Evolutionary conservation across 148 eudicot species (phyloP).

Genomic region (Polygonum aviculare): DNA sequence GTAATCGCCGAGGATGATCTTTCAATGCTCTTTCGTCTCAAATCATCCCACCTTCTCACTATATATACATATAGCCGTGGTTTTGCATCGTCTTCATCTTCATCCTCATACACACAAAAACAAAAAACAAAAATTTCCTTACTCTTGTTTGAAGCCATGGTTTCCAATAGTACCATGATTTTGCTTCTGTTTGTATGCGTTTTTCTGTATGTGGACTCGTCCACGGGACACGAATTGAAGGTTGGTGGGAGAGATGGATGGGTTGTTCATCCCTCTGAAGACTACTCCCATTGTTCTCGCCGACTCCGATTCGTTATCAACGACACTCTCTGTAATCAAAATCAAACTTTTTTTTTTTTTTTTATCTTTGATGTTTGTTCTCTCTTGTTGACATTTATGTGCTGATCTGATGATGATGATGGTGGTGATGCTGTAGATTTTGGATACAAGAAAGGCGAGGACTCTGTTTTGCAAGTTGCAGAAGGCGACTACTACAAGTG

Average conservation of each 20-base stretch:
- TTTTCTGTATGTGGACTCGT: neutral
- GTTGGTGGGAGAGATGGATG: slow-evolving; percentile 72
- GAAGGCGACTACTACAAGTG: slow-evolving; percentile 44
- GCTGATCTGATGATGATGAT: too few relatives aligned
- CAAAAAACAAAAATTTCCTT: neutral
- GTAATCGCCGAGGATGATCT: neutral
- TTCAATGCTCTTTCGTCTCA: neutral
- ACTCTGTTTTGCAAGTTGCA: slow-evolving; percentile 58
- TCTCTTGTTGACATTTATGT: neutral
- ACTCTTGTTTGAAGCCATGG: neutral
- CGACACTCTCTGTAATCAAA: slow-evolving; percentile 15
- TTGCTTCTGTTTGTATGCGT: neutral
- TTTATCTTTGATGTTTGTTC: neutral
- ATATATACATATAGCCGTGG: neutral
- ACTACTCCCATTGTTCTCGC: slow-evolving; percentile 52
- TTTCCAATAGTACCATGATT: neutral
- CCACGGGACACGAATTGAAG: neutral
- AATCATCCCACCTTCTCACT: neutral
- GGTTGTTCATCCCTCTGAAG: slow-evolving; percentile 43
- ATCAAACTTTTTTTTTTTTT: neutral
- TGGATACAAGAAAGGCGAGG: slow-evolving; percentile 36
- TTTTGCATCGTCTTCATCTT: neutral
- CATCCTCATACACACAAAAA: neutral
- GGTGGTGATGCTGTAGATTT: slow-evolving; percentile 26
- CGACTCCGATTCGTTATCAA: slow-evolving; percentile 44